Percentiles rank a stretch among this genome's conserved stretches.
Conservation (phyloP, 2,329 filamentous ascomycete species). For the Sarocladium strictum region DNA sequence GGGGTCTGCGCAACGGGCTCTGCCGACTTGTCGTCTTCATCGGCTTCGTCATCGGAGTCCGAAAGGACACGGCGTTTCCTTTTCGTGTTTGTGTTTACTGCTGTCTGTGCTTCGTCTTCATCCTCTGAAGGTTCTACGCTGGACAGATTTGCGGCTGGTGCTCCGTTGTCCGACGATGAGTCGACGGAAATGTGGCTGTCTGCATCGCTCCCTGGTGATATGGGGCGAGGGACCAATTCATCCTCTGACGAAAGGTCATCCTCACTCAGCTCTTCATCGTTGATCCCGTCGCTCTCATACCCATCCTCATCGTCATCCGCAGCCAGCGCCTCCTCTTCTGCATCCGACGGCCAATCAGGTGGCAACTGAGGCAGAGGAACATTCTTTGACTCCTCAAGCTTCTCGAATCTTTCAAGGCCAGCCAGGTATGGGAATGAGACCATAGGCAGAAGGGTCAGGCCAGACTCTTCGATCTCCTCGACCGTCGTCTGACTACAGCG, state of each 20-base stretch:
- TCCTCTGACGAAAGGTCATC: conserved; percentile 10
- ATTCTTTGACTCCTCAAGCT: background rate
- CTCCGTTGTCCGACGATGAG: background rate
- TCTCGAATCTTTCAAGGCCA: background rate
- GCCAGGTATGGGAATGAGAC: background rate
- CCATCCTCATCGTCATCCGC: conserved; percentile 4
- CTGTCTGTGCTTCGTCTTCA: background rate
- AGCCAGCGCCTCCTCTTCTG: background rate
- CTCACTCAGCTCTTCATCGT: conserved; percentile 10
- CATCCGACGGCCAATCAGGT: background rate
- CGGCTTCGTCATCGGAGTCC: conserved; percentile 12
- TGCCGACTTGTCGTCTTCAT: background rate
- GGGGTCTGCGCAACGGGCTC: background rate
- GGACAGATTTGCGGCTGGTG: background rate
- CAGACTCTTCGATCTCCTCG: conserved; percentile 3
- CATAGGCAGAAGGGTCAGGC: background rate
- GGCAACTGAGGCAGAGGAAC: background rate
- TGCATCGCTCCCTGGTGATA: conserved; percentile 7
- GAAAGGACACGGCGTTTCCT: conserved; percentile 10
- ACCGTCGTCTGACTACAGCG: background rate
- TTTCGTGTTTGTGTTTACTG: background rate
- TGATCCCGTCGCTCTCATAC: conserved; percentile 14
- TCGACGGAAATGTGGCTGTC: background rate
- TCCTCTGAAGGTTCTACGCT: conserved; percentile 10
- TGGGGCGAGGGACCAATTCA: conserved; percentile 11